Percentiles rank a stretch among this genome's conserved stretches.
phyloP scores from a whole-genome alignment of 495 filamentous ascomycete genomes.

The Thermothielavioides terrestris region DNA sequence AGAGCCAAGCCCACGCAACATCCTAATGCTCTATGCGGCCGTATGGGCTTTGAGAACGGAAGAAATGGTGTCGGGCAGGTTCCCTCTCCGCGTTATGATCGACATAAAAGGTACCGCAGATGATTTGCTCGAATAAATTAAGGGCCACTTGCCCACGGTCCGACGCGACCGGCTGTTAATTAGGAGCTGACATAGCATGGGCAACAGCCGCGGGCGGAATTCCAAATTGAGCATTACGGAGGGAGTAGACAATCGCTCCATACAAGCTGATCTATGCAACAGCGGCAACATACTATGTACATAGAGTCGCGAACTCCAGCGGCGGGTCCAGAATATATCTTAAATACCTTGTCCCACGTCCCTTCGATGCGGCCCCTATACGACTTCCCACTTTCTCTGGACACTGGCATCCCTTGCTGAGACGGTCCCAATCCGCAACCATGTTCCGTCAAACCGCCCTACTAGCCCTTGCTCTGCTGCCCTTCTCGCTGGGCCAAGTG shows the following conservation, averaged over 20 bases:
- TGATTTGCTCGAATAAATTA: constrained; percentile 3
- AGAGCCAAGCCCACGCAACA: no score
- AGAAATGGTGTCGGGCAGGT: no score
- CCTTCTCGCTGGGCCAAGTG: constrained; percentile 42
- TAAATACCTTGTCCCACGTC: no score
- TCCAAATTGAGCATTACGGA: constrained; percentile 4
- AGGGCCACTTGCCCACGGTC: neutral
- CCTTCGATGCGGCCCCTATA: no score
- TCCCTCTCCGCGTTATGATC: neutral
- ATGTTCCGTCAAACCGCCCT: constrained; percentile 23
- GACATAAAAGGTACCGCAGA: neutral
- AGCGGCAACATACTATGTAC: neutral
- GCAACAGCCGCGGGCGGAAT: neutral
- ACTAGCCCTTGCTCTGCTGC: constrained; percentile 38
- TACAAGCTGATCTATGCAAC: neutral
- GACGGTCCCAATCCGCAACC: neutral
- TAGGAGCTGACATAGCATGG: neutral
- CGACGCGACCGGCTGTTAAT: constrained; percentile 1
- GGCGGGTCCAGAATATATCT: no score
- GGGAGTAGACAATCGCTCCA: neutral
- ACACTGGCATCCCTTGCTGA: neutral
- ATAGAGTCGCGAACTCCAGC: no score
- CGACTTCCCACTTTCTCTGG: no score
- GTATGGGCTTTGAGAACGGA: no score
- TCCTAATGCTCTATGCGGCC: no score